Conservation (phyloP, 768 basidiomycete species). For the Trametes cubensis region DNA sequence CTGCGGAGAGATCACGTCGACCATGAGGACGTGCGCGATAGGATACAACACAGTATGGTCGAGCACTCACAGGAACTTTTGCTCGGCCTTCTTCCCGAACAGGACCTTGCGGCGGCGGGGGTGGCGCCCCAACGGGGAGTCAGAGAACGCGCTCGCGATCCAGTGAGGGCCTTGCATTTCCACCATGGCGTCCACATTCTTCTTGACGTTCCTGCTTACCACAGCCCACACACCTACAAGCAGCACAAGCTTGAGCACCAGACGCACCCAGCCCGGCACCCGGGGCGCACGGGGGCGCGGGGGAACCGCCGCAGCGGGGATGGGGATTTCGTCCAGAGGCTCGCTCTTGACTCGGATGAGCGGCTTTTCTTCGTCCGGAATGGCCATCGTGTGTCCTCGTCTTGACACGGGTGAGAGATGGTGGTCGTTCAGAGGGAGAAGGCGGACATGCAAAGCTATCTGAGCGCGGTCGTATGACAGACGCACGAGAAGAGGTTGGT, state of each 20-base stretch:
- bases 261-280: background rate
- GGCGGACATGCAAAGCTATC: background rate
- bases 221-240: background rate
- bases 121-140: slow-evolving; percentile 2
- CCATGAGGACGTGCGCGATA: background rate
- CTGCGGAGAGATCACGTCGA: slow-evolving; percentile 32
- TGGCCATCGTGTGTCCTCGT: slow-evolving; percentile 1
- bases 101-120: slow-evolving; percentile 28
- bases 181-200: slow-evolving; percentile 12
- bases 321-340: slow-evolving; percentile 17
- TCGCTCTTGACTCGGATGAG: slow-evolving; percentile 4
- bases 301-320: slow-evolving; percentile 15
- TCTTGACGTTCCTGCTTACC: background rate
- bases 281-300: slow-evolving; percentile 5
- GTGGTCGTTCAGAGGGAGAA: slow-evolving; percentile 14
- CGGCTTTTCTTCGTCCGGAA: slow-evolving; percentile 11
- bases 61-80: slow-evolving; percentile 46
- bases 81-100: slow-evolving; percentile 43
- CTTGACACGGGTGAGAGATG: background rate
- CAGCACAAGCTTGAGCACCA: slow-evolving; percentile 11
- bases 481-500: slow-evolving; percentile 17
- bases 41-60: too few species aligned
- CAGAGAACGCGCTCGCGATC: slow-evolving; percentile 27
- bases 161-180: slow-evolving; percentile 20
- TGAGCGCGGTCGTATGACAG: background rate